Percentiles rank a stretch among this genome's conserved stretches.
These are phyloP conservation scores for Verticillium dahliae DNA, from an alignment of 2,329 filamentous ascomycete species.

Conservation along the genomic window DNA sequence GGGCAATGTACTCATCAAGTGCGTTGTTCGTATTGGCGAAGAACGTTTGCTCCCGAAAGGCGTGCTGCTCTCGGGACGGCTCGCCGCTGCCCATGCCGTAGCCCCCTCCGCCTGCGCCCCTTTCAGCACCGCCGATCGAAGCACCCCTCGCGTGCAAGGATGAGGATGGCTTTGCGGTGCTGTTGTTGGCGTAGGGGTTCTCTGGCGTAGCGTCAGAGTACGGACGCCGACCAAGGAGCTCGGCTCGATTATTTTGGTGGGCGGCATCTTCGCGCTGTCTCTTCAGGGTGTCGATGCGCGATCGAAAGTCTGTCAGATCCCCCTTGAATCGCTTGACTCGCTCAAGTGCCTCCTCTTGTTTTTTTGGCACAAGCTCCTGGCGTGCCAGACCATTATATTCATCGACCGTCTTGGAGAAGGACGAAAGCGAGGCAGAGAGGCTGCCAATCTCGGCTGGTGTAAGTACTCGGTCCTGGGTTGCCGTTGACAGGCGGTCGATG, in stretches of 20 bases:
- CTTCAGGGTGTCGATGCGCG: constrained; percentile 72
- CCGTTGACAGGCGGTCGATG: constrained; percentile 61
- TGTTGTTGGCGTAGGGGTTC: constrained; percentile 75
- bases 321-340: constrained; percentile 77
- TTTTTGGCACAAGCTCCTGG: constrained; percentile 83
- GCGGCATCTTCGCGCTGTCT: constrained; percentile 68
- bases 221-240: constrained; percentile 79
- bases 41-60: constrained; percentile 84
- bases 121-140: constrained; percentile 25
- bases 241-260: constrained; percentile 61
- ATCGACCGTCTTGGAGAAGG: constrained; percentile 84
- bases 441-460: constrained; percentile 55
- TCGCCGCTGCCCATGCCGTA: constrained; percentile 50
- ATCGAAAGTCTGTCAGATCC: constrained; percentile 74
- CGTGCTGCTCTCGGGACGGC: constrained; percentile 69
- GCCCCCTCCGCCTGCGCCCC: constrained; percentile 27
- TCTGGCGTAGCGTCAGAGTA: constrained; percentile 77
- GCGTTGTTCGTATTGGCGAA: constrained; percentile 75
- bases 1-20: constrained; percentile 88
- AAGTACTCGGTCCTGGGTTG: constrained; percentile 53
- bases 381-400: constrained; percentile 83
- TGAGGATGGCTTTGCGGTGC: constrained; percentile 16
- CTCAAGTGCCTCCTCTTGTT: constrained; percentile 85
- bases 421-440: constrained; percentile 68
- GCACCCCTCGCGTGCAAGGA: constrained; percentile 34